These are phyloP conservation scores for Trichoderma atrobrunneum DNA, from an alignment of 2,329 filamentous ascomycete genomes.

Conservation along the genomic window DNA sequence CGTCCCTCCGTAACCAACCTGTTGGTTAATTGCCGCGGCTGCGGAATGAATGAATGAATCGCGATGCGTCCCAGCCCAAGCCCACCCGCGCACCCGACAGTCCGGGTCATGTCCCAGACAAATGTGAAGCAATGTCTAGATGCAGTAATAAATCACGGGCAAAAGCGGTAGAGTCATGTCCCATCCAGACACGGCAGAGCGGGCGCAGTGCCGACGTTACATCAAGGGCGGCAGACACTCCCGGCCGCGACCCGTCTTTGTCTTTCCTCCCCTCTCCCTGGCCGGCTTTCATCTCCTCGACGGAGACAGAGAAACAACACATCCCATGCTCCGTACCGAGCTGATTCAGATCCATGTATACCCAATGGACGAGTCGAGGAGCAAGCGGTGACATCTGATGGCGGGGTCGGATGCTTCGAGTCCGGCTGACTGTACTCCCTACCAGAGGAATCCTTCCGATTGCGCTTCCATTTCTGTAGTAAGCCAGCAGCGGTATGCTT, in stretches of 20 bases:
- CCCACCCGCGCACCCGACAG: background rate
- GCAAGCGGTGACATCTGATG: background rate
- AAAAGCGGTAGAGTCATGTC: background rate
- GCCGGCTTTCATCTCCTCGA: background rate
- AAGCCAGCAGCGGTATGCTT: background rate
- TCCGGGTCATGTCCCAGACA: background rate
- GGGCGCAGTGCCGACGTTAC: constrained; percentile 7
- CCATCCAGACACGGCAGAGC: background rate
- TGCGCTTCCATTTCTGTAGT: background rate
- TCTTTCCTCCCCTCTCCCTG: background rate
- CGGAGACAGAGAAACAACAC: background rate
- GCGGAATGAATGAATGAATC: background rate
- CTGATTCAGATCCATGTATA: background rate
- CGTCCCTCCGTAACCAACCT: background rate
- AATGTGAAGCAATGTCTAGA: background rate
- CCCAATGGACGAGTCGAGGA: background rate
- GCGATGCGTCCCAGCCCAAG: background rate
- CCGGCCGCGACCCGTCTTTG: background rate
- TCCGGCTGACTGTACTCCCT: background rate
- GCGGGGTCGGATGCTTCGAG: background rate
- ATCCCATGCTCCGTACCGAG: background rate
- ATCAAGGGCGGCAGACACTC: background rate
- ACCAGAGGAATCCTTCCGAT: background rate
- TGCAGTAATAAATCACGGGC: background rate
- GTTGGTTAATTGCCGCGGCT: background rate